Evolutionary conservation across 2,329 filamentous ascomycete species (phyloP).

Genomic region (Colletotrichum abscissum): DNA sequence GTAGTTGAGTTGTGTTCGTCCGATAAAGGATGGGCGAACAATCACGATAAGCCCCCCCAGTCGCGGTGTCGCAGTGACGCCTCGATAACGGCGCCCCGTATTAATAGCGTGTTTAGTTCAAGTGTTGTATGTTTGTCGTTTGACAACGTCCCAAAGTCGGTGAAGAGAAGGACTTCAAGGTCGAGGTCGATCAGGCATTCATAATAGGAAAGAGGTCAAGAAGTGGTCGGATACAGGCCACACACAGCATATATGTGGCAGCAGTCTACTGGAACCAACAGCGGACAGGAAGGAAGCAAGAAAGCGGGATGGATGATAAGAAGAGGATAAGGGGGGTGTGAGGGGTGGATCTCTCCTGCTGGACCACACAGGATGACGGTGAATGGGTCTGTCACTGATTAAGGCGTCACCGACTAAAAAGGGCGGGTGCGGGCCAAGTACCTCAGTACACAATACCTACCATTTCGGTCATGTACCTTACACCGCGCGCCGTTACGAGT

Average conservation of each 20-base stretch:
- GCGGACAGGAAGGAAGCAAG: constrained; percentile 25
- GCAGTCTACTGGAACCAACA: constrained; percentile 32
- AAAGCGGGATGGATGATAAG: constrained; percentile 35
- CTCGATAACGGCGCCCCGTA: constrained; percentile 17
- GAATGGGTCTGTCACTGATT: constrained; percentile 34
- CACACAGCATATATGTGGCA: constrained; percentile 34
- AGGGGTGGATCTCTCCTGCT: constrained; percentile 9
- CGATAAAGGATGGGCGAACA: constrained; percentile 12
- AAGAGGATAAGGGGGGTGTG: constrained; percentile 30
- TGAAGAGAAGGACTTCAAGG: background rate
- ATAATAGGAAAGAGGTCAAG: background rate
- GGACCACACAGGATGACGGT: constrained; percentile 29
- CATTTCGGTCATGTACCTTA: constrained; percentile 9
- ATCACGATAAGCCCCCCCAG: constrained; percentile 31
- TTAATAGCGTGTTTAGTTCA: background rate
- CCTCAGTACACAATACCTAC: constrained; percentile 6
- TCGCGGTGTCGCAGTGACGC: constrained; percentile 30
- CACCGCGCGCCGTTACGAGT: constrained; percentile 28
- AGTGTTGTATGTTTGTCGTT: constrained; percentile 10
- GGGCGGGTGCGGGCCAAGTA: constrained; percentile 1
- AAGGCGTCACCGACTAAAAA: constrained; percentile 33
- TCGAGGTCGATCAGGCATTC: background rate
- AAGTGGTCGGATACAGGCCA: constrained; percentile 10
- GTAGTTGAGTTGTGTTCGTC: constrained; percentile 13
- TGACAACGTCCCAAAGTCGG: constrained; percentile 7